These are phyloP conservation scores for Paecilomyces dactylethromorphus DNA, from an alignment of 2,329 filamentous ascomycete genomes.

Conservation along the genomic window DNA sequence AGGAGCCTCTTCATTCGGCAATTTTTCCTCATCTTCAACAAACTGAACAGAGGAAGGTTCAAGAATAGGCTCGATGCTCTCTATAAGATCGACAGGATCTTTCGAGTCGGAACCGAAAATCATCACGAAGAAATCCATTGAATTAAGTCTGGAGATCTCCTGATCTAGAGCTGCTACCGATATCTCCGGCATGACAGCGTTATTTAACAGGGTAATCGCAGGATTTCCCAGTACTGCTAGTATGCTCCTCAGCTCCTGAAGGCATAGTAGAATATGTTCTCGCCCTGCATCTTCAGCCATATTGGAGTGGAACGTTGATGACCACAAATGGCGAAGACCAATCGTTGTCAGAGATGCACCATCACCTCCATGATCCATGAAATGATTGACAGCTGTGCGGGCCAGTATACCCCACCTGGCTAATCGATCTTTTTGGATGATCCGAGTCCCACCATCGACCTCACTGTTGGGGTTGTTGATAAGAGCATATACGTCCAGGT, in stretches of 20 bases:
- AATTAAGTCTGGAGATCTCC: constrained; percentile 86
- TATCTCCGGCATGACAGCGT: constrained; percentile 79
- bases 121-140: constrained; percentile 90
- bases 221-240: constrained; percentile 44
- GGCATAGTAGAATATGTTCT: constrained; percentile 55
- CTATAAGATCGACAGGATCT: constrained; percentile 78
- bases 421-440: constrained; percentile 52
- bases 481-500: constrained; percentile 59
- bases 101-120: constrained; percentile 79
- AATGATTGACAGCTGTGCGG: constrained; percentile 45
- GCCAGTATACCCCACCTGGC: constrained; percentile 55
- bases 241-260: constrained; percentile 55
- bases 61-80: constrained; percentile 84
- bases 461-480: constrained; percentile 56
- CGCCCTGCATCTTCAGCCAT: constrained; percentile 50
- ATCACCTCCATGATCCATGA: constrained; percentile 24
- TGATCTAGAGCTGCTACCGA: constrained; percentile 78
- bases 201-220: constrained; percentile 65
- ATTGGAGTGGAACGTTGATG: constrained; percentile 56
- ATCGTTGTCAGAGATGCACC: constrained; percentile 35
- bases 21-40: constrained; percentile 7
- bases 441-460: constrained; percentile 45
- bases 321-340: constrained; percentile 59
- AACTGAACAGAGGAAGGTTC: constrained; percentile 51
- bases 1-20: constrained; percentile 10